Evolutionary conservation across 192 early-diverging fungal species (phyloP), one percentile per base, ranked within the genome.

Genomic region (Phycomyces nitens): DNA sequence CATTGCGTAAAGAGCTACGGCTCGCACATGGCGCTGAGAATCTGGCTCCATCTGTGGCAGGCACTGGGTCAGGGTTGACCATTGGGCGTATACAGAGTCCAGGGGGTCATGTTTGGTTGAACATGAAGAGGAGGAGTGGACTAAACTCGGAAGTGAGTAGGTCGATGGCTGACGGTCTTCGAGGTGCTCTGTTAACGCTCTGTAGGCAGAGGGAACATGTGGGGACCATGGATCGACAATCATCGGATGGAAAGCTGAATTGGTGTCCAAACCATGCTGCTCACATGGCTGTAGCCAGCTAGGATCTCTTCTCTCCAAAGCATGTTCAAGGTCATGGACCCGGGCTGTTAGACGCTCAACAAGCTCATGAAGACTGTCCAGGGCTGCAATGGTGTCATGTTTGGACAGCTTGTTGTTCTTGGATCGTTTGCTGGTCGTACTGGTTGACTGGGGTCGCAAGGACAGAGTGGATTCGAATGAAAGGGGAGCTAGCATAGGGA

Each of bases 31-130:
- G 2, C 18, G 44, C 44, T 47, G 44, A n/a, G 44, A 14, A 3
- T 47, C 44, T 47, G 44, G 44, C 12, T 47, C 44, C 44, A 47
- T 47, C 44, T 47, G 44, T 14, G 44, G 44, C 11, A 47, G 44
- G 12, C 44, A 47, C 18, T 47, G 44, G 44, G 44, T 18, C 12
- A 47, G 44, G 12, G 44, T 47, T n/a, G 12, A n/a, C 44, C 44
- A 47, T n/a, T 47, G 44, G 3, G 44, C 44, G 12, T 47, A 47
- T 1, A 47, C 44, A n/a, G 44, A n/a, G 18, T 47, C 44, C 15
- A 47, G 44, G 12, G 44, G 44, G 18, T 47, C 44, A n/a, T 14
- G 12, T 14, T 18, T 47, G 44, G 44, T 47, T 14, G 44, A 34
- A 7, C 29, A 34, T 34, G 29, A 34, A 34, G 29, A 34, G 3